A percentile compares a stretch with the other conserved stretches of the same genome.
Conservation (phyloP, 129 eudicot genomes). For the sunflower (Helianthus annuus) region DNA sequence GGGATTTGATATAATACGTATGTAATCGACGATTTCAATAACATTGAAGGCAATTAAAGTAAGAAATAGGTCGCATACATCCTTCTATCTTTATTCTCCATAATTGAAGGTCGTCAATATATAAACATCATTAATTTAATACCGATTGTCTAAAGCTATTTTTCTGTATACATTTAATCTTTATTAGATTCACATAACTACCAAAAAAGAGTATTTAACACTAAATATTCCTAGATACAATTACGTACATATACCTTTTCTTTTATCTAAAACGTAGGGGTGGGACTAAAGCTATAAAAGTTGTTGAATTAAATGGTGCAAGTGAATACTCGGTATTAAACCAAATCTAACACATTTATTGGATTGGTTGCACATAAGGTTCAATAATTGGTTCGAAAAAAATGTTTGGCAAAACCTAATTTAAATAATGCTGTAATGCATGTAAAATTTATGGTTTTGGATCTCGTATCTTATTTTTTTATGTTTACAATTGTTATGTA, state of each 20-base stretch:
- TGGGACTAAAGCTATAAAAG: constrained; percentile 22
- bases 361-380: constrained; percentile 30
- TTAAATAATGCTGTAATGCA: not conserved
- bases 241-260: not conserved
- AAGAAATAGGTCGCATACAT: no score
- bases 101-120: no score
- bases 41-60: no score
- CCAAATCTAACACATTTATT: constrained; percentile 35
- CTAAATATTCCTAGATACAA: not conserved
- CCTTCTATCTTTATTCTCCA: no score
- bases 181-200: no score
- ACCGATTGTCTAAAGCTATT: no score
- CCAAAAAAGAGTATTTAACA: not conserved
- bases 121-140: no score
- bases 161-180: no score
- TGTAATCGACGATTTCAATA: no score
- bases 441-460: not conserved
- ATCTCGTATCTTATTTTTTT: no score
- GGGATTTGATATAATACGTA: no score
- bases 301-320: constrained; percentile 35
- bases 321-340: constrained; percentile 32
- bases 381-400: constrained; percentile 20
- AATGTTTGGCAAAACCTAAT: constrained; percentile 23
- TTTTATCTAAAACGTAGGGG: not conserved
- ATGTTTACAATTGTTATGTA: no score